A percentile compares a stretch with the other conserved stretches of the same genome.
Evolutionary conservation across 2,329 filamentous ascomycete species (phyloP).

Genomic region (Hypoxylon sp.): DNA sequence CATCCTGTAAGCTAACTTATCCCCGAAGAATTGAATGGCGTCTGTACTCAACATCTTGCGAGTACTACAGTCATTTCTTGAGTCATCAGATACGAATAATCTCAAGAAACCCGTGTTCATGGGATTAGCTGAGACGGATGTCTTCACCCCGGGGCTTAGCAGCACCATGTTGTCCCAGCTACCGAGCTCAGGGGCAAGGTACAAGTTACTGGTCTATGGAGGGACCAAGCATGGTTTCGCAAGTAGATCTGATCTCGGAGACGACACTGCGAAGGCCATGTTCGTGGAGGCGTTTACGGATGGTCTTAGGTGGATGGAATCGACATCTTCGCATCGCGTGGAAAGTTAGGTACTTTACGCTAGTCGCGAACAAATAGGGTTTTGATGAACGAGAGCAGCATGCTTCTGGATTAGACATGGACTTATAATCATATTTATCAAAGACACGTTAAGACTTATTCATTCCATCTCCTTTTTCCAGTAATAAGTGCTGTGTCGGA

Average conservation of each 20-base stretch:
- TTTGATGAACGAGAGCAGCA: not conserved
- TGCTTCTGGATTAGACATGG: not conserved
- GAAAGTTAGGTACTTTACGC: not conserved
- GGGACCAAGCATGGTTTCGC: constrained; percentile 30
- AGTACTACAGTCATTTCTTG: constrained; percentile 24
- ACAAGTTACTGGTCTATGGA: constrained; percentile 29
- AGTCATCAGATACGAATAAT: constrained; percentile 10
- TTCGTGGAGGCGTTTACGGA: constrained; percentile 26
- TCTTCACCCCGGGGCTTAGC: constrained; percentile 25
- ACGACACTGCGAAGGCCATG: constrained; percentile 25
- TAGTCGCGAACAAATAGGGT: not conserved
- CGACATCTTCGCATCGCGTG: not conserved
- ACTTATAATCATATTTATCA: not conserved
- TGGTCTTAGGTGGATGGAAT: constrained; percentile 24
- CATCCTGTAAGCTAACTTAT: constrained; percentile 19
- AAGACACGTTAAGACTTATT: not conserved
- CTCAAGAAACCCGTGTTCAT: constrained; percentile 23
- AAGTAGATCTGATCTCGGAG: constrained; percentile 25
- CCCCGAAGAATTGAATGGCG: not conserved
- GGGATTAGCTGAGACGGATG: constrained; percentile 29
- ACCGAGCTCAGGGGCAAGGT: constrained; percentile 13
- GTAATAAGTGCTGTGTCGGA: not conserved
- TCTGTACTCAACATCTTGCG: not conserved
- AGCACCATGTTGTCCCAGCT: constrained; percentile 16
- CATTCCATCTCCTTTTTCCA: not conserved